A percentile compares a stretch with the other conserved stretches of the same genome.
Evolutionary conservation across 2,329 filamentous ascomycete genomes (phyloP).

Genomic region (Colletotrichum eremochloae): DNA sequence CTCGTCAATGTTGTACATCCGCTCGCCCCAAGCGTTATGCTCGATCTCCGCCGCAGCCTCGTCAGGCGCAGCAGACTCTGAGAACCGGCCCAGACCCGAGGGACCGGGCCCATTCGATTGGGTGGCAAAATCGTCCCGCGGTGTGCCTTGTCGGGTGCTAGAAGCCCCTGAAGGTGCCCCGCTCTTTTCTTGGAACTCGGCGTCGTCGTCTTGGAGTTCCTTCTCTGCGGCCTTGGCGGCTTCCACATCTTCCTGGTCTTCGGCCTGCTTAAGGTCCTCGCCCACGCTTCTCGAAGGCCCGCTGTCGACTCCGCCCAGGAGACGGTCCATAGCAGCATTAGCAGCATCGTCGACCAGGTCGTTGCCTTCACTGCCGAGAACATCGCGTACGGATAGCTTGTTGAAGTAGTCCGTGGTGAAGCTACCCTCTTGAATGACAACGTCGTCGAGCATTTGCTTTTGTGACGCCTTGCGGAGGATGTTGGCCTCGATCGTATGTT

Average conservation of each 20-base stretch:
- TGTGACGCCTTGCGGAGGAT: slow-evolving; percentile 97
- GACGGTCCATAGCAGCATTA: slow-evolving; percentile 86
- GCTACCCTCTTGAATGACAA: slow-evolving; percentile 97
- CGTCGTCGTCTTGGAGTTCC: slow-evolving; percentile 88
- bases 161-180: slow-evolving; percentile 61
- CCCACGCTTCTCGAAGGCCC: slow-evolving; percentile 73
- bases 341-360: slow-evolving; percentile 76
- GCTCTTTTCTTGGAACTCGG: slow-evolving; percentile 81
- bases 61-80: slow-evolving; percentile 52
- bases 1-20: slow-evolving; percentile 76
- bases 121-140: slow-evolving; percentile 55
- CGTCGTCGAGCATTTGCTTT: slow-evolving; percentile 97
- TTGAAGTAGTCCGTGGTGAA: slow-evolving; percentile 98
- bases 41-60: slow-evolving; percentile 61
- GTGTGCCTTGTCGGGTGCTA: slow-evolving; percentile 65
- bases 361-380: slow-evolving; percentile 69
- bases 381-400: slow-evolving; percentile 79
- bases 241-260: slow-evolving; percentile 91
- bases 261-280: slow-evolving; percentile 86
- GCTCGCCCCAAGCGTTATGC: slow-evolving; percentile 70
- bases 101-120: slow-evolving; percentile 47
- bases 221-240: slow-evolving; percentile 90
- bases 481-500: slow-evolving; percentile 97
- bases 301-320: slow-evolving; percentile 77
- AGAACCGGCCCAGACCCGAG: slow-evolving; percentile 55